phyloP scores from a whole-genome alignment of 2,329 filamentous ascomycete species.

The Arthrobotrys pseudoclavata region DNA sequence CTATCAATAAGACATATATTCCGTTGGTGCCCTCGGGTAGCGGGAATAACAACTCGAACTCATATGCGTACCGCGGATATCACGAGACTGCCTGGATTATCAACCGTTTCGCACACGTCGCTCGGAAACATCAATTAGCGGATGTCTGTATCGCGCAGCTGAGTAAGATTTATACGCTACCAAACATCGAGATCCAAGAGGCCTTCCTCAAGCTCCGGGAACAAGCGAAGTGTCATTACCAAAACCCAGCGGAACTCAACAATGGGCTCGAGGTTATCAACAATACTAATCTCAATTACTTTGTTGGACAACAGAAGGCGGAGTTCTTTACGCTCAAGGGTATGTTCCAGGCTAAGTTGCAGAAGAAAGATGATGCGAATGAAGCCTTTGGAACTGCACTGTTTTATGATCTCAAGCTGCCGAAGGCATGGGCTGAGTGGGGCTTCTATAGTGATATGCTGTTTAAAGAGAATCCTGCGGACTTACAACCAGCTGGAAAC shows the following conservation, averaged over 20 bases:
- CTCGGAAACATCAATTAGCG: constrained; percentile 93
- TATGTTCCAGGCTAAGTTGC: constrained; percentile 97
- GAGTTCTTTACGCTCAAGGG: constrained; percentile 99
- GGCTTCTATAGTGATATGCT: constrained; percentile 97
- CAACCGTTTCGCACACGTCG: constrained; percentile 97
- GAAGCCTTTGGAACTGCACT: constrained; percentile 93
- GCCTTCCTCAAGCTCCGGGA: constrained; percentile 98
- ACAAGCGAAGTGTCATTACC: constrained; percentile 98
- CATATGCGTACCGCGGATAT: constrained; percentile 95
- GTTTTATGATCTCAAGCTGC: constrained; percentile 93
- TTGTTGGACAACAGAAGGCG: constrained; percentile 93
- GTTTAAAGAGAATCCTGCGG: constrained; percentile 89
- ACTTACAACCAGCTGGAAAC: constrained; percentile 86
- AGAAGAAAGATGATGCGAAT: constrained; percentile 90
- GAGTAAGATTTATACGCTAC: constrained; percentile 96
- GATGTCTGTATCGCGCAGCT: constrained; percentile 98
- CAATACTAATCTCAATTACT: constrained; percentile 99
- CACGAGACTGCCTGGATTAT: constrained; percentile 99
- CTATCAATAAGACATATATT: constrained; percentile 96
- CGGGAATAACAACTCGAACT: constrained; percentile 76
- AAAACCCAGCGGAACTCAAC: constrained; percentile 91
- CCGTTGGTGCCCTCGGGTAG: constrained; percentile 80
- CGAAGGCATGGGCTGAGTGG: constrained; percentile 99
- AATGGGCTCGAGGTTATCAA: constrained; percentile 98
- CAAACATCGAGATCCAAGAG: constrained; percentile 99